Evolutionary conservation across 805 yeast genomes (phyloP), one percentile per base, ranked within the genome.

Genomic region (Saccharomycopsis selenospora): DNA sequence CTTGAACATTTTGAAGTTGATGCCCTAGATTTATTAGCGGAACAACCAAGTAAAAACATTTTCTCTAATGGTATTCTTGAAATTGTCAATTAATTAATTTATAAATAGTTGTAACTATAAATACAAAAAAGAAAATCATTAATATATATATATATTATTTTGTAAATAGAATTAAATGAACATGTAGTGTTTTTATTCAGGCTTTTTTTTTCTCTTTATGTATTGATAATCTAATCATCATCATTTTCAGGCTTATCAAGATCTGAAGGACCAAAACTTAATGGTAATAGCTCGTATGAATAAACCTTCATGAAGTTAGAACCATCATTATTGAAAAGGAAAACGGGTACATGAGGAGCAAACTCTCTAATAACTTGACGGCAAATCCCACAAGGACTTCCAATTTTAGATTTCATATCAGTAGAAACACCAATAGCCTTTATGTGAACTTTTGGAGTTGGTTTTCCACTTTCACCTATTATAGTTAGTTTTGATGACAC

Each of bases 381-480:
- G 60, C 99, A 91, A 30, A 93, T 82, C 3, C 99, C 99, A 63
- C 99, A 91, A 0, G 99, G 99, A 7, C 90, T 71, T 8, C 85
- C 80, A 26, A 81, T 75, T 6, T 66, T 64, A 1, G 73, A 73
- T 1, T 61, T 59, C 40, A 73, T 56, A 59, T 82, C 90, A 20
- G 85, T 74, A 3, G 85, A 69, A 7, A 87, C 76, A 3, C 82
- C 95, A 49, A 87, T 66, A 1, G 85, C 86, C 50, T 66, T 68
- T 6, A 33, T 5, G 17, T 33, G 38, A 60, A 82, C 75, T 22
- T 53, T 43, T 3, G 54, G 60, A 48, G 68, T 64, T 51, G 60
- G 49, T 52, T 51, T 36, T 70, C 71, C 52, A 46, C 52, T 44
- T 56, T 58, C 45, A 20, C 54, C 44, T 3, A 60, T 26, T 45